A percentile compares a stretch with the other conserved stretches of the same genome.
phyloP scores from a whole-genome alignment of 1,284 basidiomycete genomes.

The Malassezia vespertilionis region DNA sequence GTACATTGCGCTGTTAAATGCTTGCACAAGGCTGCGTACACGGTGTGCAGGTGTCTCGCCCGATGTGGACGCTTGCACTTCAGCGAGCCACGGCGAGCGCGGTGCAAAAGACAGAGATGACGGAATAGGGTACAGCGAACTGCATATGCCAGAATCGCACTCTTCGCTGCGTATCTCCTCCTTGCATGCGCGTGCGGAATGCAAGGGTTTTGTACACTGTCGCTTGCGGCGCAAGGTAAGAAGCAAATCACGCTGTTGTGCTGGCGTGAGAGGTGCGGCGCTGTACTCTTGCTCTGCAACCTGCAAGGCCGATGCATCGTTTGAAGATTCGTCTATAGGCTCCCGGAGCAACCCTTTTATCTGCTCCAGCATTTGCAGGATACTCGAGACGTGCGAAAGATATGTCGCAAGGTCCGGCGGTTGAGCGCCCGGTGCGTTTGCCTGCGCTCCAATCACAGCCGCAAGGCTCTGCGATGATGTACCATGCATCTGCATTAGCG shows the following conservation, averaged over 20 bases:
- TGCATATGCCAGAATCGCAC: neutral
- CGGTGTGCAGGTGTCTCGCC: too few species aligned
- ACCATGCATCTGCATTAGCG: neutral
- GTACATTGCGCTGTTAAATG: constrained; percentile 1
- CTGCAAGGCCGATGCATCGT: neutral
- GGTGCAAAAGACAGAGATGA: neutral
- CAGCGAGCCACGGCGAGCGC: constrained; percentile 10
- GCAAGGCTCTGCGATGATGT: constrained; percentile 3
- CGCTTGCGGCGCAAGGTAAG: constrained; percentile 13
- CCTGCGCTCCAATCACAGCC: neutral
- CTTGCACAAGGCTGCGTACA: neutral
- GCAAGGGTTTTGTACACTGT: neutral
- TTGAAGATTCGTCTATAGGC: neutral
- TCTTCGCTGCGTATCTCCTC: neutral
- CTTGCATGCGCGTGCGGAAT: neutral
- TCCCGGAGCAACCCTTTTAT: neutral
- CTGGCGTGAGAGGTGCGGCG: neutral
- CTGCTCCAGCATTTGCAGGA: constrained; percentile 1
- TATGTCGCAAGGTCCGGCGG: constrained; percentile 1
- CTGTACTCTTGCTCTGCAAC: neutral
- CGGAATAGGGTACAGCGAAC: constrained; percentile 8
- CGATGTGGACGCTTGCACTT: neutral
- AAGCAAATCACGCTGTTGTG: constrained; percentile 3
- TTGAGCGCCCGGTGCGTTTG: neutral
- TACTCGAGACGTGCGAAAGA: constrained; percentile 1